Percentiles rank a stretch among this genome's conserved stretches.
These are phyloP conservation scores for Capsella rubella DNA, from an alignment of 441 rosid genomes.

Conservation along the genomic window DNA sequence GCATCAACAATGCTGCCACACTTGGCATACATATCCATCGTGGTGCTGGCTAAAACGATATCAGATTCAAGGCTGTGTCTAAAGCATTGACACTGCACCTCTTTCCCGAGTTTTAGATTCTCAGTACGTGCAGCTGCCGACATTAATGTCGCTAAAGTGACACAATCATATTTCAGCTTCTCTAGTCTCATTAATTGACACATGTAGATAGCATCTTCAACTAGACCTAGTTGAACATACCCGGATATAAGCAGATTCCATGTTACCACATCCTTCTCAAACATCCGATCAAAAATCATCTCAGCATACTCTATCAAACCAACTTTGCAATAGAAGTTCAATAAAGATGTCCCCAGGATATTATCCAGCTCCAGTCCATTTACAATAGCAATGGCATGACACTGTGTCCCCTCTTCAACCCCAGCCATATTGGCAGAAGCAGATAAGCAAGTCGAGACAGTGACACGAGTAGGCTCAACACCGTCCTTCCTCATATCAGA, in stretches of 20 bases:
- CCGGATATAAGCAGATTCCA: conserved; percentile 82
- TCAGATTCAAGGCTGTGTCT: conserved; percentile 66
- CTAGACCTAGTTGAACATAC: conserved; percentile 58
- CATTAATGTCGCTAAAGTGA: conserved; percentile 69
- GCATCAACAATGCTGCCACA: conserved; percentile 66
- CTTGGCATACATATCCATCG: conserved; percentile 66
- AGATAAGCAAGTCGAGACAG: conserved; percentile 69
- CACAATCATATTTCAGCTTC: conserved; percentile 69
- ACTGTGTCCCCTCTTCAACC: conserved; percentile 74
- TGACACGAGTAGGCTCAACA: conserved; percentile 63
- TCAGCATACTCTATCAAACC: conserved; percentile 74
- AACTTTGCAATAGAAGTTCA: conserved; percentile 80
- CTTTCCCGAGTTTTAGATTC: conserved; percentile 62
- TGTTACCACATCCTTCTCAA: conserved; percentile 68
- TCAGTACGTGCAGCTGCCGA: conserved; percentile 57
- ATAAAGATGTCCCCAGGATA: conserved; percentile 70
- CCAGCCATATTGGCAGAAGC: conserved; percentile 75
- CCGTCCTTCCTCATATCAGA: conserved; percentile 66
- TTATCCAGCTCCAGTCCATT: conserved; percentile 67
- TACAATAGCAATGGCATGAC: conserved; percentile 66
- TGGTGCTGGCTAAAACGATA: conserved; percentile 59
- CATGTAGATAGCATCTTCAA: conserved; percentile 57
- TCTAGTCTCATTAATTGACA: conserved; percentile 64
- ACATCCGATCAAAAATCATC: conserved; percentile 58
- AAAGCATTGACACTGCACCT: conserved; percentile 68